A percentile compares a stretch with the other conserved stretches of the same genome.
phyloP scores from a whole-genome alignment of 2,329 filamentous ascomycete genomes.

The Rutstroemia sp. region DNA sequence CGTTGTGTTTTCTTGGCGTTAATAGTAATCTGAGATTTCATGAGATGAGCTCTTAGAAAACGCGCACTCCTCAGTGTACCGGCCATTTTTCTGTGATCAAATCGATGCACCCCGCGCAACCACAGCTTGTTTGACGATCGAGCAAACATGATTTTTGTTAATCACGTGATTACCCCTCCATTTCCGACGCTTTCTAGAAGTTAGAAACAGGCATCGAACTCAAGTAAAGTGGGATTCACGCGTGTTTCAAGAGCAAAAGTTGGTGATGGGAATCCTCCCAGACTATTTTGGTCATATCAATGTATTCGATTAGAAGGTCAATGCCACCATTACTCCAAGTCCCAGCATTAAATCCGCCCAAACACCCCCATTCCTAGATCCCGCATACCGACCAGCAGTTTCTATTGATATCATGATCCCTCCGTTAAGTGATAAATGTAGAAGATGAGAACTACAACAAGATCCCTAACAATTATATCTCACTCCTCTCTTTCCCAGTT shows the following conservation, averaged over 20 bases:
- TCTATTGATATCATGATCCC: background rate
- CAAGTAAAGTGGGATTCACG: background rate
- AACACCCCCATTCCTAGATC: background rate
- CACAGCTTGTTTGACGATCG: background rate
- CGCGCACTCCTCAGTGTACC: background rate
- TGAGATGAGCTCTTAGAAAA: too few species aligned
- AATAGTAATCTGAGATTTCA: too few species aligned
- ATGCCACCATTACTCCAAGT: background rate
- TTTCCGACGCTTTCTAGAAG: background rate
- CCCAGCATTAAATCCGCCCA: background rate
- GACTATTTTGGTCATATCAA: background rate
- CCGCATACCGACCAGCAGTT: background rate
- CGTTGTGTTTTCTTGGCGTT: too few species aligned
- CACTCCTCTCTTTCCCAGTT: slow-evolving; percentile 60
- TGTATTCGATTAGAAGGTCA: background rate
- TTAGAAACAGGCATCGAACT: too few species aligned
- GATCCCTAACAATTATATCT: slow-evolving; percentile 35
- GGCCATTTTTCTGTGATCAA: background rate
- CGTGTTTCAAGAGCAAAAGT: background rate
- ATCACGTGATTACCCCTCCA: background rate
- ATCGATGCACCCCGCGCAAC: background rate
- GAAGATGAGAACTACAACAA: background rate
- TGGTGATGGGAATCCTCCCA: background rate
- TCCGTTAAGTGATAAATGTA: background rate
- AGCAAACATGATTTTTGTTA: too few species aligned